phyloP scores from a whole-genome alignment of 768 basidiomycete genomes.

The Tricholoma sp. region DNA sequence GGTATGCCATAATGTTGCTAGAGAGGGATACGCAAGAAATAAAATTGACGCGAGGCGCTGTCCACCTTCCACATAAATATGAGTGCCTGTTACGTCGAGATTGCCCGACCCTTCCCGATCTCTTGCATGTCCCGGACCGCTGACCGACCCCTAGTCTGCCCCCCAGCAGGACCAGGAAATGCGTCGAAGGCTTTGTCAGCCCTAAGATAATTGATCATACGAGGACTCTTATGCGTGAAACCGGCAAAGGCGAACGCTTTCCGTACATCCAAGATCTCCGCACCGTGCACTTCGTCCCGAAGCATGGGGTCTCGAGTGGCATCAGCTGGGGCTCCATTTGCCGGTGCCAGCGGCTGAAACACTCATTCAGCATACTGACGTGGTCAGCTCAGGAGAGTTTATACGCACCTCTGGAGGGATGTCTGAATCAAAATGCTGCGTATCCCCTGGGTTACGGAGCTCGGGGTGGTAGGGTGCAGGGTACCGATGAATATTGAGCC shows the following conservation, averaged over 20 bases:
- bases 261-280: conserved; percentile 81
- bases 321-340: conserved; percentile 78
- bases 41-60: neutral
- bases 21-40: neutral
- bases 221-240: conserved; percentile 87
- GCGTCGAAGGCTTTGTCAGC: conserved; percentile 70
- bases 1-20: neutral
- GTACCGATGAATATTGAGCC: conserved; percentile 77
- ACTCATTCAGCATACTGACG: conserved; percentile 15
- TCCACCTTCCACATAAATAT: neutral
- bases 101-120: conserved; percentile 70
- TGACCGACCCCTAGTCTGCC: conserved; percentile 58
- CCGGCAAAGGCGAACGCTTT: conserved; percentile 90
- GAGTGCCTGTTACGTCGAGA: conserved; percentile 55
- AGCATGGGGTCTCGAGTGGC: conserved; percentile 88
- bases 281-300: conserved; percentile 78
- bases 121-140: conserved; percentile 56
- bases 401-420: conserved; percentile 79
- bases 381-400: neutral
- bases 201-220: conserved; percentile 68
- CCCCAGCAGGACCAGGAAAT: conserved; percentile 44
- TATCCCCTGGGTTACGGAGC: conserved; percentile 77
- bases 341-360: conserved; percentile 82
- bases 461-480: conserved; percentile 89
- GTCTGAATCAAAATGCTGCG: conserved; percentile 91